Evolutionary conservation across 306 rosid species (phyloP).

Genomic region (Cercis canadensis): DNA sequence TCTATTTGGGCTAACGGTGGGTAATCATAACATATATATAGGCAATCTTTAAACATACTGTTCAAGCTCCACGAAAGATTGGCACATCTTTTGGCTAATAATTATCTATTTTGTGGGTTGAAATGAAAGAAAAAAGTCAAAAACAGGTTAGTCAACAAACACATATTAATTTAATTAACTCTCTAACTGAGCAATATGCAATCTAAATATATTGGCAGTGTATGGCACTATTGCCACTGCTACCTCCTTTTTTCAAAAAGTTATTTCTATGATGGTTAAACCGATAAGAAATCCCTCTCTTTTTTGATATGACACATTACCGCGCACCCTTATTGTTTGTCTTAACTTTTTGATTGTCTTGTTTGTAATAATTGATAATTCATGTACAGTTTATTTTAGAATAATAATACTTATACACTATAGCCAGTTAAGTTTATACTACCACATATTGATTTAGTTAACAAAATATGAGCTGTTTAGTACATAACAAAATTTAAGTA

Average conservation of each 20-base stretch:
- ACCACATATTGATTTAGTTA: too few species aligned
- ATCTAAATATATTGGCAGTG: not conserved
- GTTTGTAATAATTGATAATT: not conserved
- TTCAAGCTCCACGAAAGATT: too few species aligned
- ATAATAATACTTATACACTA: too few species aligned
- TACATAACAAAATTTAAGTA: too few species aligned
- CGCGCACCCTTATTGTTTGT: not conserved
- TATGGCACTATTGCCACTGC: not conserved
- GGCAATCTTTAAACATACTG: too few species aligned
- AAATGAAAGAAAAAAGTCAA: too few species aligned
- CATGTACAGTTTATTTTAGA: not conserved
- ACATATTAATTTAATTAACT: not conserved
- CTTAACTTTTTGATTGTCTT: constrained; percentile 1
- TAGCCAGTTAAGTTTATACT: too few species aligned
- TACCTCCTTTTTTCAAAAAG: not conserved
- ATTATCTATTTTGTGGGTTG: too few species aligned
- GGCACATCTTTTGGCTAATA: too few species aligned
- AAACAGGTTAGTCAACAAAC: not conserved
- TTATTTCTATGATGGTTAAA: not conserved
- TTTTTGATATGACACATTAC: constrained; percentile 25
- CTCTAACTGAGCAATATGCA: not conserved
- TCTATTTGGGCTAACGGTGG: too few species aligned
- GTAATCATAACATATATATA: too few species aligned
- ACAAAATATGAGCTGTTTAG: too few species aligned
- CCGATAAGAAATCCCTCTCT: not conserved